These are phyloP conservation scores for Pleurotus eryngii DNA, from an alignment of 768 basidiomycete species.

Conservation along the genomic window DNA sequence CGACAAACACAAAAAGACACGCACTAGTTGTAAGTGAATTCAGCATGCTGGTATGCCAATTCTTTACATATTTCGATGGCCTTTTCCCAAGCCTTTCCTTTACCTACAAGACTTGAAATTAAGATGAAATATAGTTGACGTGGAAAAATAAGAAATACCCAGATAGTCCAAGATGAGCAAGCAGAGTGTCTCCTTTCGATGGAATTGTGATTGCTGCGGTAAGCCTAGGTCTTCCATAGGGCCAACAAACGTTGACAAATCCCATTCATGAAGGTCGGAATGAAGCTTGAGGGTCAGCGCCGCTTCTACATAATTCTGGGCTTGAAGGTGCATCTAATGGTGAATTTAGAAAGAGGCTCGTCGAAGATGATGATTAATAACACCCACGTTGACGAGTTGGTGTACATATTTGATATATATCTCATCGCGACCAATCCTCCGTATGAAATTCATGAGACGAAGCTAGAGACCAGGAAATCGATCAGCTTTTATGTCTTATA, in stretches of 20 bases:
- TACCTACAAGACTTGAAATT: conserved; percentile 44
- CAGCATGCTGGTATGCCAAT: conserved; percentile 81
- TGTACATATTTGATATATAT: conserved; percentile 97
- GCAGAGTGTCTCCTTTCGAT: conserved; percentile 89
- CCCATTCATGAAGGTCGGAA: conserved; percentile 92
- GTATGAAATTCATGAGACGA: conserved; percentile 90
- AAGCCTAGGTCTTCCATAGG: conserved; percentile 89
- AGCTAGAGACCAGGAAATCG: conserved; percentile 40
- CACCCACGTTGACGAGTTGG: conserved; percentile 82
- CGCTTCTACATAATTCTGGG: conserved; percentile 90
- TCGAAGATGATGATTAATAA: not conserved
- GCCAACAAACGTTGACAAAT: conserved; percentile 72
- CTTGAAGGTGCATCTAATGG: conserved; percentile 76
- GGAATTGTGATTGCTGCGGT: conserved; percentile 91
- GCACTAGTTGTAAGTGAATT: conserved; percentile 89
- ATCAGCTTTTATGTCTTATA: not conserved
- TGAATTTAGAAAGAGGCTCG: conserved; percentile 15
- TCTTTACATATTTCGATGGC: conserved; percentile 94
- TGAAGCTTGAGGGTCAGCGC: conserved; percentile 92
- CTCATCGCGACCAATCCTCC: conserved; percentile 86
- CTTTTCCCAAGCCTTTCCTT: conserved; percentile 97
- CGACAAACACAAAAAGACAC: conserved; percentile 20
- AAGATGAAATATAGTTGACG: not conserved
- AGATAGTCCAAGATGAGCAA: conserved; percentile 92
- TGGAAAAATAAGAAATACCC: conserved; percentile 38